These are phyloP conservation scores for Malus asiatica DNA, from an alignment of 306 rosid genomes.

Conservation along the genomic window DNA sequence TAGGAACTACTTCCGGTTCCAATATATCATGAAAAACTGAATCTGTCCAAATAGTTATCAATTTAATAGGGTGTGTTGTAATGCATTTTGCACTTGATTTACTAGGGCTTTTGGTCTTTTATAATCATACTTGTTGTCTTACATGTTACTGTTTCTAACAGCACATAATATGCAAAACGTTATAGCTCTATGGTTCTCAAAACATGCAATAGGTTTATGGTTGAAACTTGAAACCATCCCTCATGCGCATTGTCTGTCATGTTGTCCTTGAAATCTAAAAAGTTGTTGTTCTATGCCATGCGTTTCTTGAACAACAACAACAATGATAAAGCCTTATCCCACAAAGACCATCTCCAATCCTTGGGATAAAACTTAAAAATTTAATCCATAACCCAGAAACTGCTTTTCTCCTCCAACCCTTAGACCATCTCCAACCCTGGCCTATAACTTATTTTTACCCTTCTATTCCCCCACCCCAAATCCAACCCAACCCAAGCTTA, in stretches of 20 bases:
- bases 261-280: neutral
- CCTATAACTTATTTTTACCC: no score
- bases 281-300: constrained; percentile 2
- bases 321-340: no score
- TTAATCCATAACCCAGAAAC: no score
- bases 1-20: neutral
- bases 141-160: neutral
- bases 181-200: neutral
- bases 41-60: neutral
- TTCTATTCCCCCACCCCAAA: no score
- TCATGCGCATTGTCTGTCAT: neutral
- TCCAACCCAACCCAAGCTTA: no score
- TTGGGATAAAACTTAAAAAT: no score
- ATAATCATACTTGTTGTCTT: neutral
- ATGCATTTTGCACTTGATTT: neutral
- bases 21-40: neutral
- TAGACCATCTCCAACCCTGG: no score
- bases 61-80: neutral
- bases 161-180: neutral
- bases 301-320: no score
- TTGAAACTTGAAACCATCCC: neutral
- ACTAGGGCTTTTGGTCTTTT: neutral
- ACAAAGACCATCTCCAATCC: no score
- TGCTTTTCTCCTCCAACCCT: no score
- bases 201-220: neutral